These are phyloP conservation scores for Epichloe amarillans DNA, from an alignment of 2,329 filamentous ascomycete species.

Conservation along the genomic window DNA sequence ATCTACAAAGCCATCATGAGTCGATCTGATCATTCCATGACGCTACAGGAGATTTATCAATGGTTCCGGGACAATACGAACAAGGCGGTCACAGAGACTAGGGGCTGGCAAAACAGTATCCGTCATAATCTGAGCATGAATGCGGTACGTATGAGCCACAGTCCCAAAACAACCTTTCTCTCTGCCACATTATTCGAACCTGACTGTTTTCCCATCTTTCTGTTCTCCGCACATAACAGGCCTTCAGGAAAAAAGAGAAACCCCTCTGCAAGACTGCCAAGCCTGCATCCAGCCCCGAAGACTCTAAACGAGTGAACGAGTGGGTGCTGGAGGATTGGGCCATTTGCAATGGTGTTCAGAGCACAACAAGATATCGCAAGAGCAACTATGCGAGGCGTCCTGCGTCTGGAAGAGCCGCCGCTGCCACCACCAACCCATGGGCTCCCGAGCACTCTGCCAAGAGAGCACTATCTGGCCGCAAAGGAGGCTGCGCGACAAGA, in stretches of 20 bases:
- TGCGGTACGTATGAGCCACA: slow-evolving; percentile 40
- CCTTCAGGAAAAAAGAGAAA: slow-evolving; percentile 29
- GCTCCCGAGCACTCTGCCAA: slow-evolving; percentile 15
- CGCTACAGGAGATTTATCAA: slow-evolving; percentile 74
- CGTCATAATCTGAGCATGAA: slow-evolving; percentile 97
- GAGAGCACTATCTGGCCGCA: slow-evolving; percentile 19
- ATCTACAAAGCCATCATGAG: slow-evolving; percentile 66
- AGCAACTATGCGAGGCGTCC: slow-evolving; percentile 19
- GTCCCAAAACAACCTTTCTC: not conserved
- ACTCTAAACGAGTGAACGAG: slow-evolving; percentile 52
- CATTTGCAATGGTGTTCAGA: slow-evolving; percentile 59
- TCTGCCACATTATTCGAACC: slow-evolving; percentile 2
- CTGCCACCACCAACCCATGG: slow-evolving; percentile 9
- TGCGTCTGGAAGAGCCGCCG: slow-evolving; percentile 4
- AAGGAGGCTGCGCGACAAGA: slow-evolving; percentile 20
- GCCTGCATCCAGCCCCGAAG: slow-evolving; percentile 9
- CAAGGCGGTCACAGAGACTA: slow-evolving; percentile 61
- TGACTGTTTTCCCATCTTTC: not conserved
- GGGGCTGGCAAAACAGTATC: slow-evolving; percentile 92
- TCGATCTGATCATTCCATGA: slow-evolving; percentile 53
- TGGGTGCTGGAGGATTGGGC: slow-evolving; percentile 69
- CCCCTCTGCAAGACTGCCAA: slow-evolving; percentile 13
- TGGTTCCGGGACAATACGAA: slow-evolving; percentile 78
- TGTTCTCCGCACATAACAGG: slow-evolving; percentile 13
- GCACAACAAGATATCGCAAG: slow-evolving; percentile 69